Conservation (phyloP, 495 filamentous ascomycete genomes). For the Hyaloscypha hepaticicola region DNA sequence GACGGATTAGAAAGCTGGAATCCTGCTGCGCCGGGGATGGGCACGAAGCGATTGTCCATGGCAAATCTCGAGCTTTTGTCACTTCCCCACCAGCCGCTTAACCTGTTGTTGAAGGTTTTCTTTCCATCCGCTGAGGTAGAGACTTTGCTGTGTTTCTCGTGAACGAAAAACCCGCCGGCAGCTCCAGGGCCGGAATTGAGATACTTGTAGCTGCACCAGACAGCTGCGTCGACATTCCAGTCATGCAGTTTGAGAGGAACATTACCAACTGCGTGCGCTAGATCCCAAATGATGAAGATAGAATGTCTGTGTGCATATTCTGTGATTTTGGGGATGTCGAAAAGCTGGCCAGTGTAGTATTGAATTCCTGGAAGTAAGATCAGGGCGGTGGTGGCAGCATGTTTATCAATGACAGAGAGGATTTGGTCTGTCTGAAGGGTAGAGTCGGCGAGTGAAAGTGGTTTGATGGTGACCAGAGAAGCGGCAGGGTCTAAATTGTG, state of each 20-base stretch:
- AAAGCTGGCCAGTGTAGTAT: slow-evolving; percentile 90
- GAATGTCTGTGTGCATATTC: slow-evolving; percentile 69
- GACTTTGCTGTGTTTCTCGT: slow-evolving; percentile 66
- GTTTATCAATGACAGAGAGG: slow-evolving; percentile 68
- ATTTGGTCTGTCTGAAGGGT: slow-evolving; percentile 72
- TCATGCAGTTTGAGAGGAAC: slow-evolving; percentile 79
- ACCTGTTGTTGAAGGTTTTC: slow-evolving; percentile 23
- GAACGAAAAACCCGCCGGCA: slow-evolving; percentile 86
- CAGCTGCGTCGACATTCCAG: slow-evolving; percentile 94
- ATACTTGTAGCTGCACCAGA: slow-evolving; percentile 99
- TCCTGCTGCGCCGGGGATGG: slow-evolving; percentile 65
- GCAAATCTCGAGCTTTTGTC: slow-evolving; percentile 72
- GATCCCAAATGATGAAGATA: slow-evolving; percentile 89
- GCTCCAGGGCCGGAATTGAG: slow-evolving; percentile 87
- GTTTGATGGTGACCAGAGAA: slow-evolving; percentile 76
- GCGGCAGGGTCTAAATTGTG: slow-evolving; percentile 66
- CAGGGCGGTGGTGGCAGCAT: slow-evolving; percentile 74
- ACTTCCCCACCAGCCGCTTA: slow-evolving; percentile 91
- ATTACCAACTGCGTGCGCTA: slow-evolving; percentile 93
- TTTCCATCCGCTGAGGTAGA: slow-evolving; percentile 39
- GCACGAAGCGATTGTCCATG: slow-evolving; percentile 79
- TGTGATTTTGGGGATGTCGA: slow-evolving; percentile 83
- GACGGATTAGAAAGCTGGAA: slow-evolving; percentile 71
- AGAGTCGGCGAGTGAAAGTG: slow-evolving; percentile 45
- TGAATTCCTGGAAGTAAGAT: slow-evolving; percentile 89